These are phyloP conservation scores for Neopestalotiopsis rosae DNA, from an alignment of 2,329 filamentous ascomycete species.

Conservation along the genomic window DNA sequence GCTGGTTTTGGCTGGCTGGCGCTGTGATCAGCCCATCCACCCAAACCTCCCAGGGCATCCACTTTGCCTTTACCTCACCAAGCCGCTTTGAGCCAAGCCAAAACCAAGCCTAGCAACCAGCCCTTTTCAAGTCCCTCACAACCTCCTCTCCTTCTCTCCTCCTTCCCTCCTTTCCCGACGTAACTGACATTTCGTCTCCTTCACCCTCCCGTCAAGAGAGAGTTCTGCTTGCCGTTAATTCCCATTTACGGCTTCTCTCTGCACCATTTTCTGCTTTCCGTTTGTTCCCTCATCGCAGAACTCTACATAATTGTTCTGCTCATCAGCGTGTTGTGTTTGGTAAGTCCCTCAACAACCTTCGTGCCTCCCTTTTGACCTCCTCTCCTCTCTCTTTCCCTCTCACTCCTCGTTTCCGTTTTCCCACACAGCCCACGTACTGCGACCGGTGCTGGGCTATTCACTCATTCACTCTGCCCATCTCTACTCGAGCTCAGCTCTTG, in stretches of 20 bases:
- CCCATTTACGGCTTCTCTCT: conserved; percentile 28
- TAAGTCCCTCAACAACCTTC: conserved; percentile 21
- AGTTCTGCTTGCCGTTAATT: conserved; percentile 20
- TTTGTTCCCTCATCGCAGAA: conserved; percentile 21
- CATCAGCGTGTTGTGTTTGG: conserved; percentile 19
- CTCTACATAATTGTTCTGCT: conserved; percentile 2
- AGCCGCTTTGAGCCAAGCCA: conserved; percentile 12
- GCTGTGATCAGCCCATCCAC: neutral
- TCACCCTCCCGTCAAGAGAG: conserved; percentile 11
- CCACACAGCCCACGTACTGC: neutral
- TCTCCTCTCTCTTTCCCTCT: conserved; percentile 12
- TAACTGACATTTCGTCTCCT: conserved; percentile 19
- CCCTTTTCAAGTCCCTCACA: conserved; percentile 8
- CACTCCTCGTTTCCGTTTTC: neutral
- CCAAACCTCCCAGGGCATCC: neutral
- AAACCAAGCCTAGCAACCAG: conserved; percentile 8
- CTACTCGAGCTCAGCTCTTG: neutral
- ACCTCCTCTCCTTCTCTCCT: conserved; percentile 5
- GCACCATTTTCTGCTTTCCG: conserved; percentile 17
- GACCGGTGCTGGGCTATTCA: neutral
- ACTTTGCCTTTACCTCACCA: conserved; percentile 11
- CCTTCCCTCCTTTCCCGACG: conserved; percentile 21
- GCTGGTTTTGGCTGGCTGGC: too few relatives aligned
- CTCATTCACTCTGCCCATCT: neutral
- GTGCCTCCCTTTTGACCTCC: neutral